Base-by-base conservation (phyloP, 768 basidiomycete species). In the Symmetrospora coprosmae region DNA sequence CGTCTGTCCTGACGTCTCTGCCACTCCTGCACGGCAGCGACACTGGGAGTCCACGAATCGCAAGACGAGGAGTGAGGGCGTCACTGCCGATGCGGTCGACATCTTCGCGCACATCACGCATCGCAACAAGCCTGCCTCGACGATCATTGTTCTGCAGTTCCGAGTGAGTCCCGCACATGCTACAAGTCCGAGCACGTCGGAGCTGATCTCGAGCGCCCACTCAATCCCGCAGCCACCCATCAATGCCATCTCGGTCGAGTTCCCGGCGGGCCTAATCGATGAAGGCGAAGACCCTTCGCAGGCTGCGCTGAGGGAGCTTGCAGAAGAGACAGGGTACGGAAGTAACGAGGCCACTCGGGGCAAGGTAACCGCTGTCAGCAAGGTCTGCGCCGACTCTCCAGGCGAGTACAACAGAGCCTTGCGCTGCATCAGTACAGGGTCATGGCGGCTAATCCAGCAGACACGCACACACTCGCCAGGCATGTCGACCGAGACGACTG, bases 401-500 rank as follows among this genome's bases (percentile, higher is more conserved):
- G 55, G 55, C 46, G 11, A 34, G 62, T 23, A 28, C 37, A 40
- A n/a, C 23, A 34, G 35, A 50, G 25, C 50, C 64, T 30, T 43
- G 41, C 21, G 28, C 28, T 38, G 28, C 21, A 14, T 23, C 50
- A 21, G 31, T 33, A 25, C n/a, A 14, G 4, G 7, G 13, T 19
- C 38, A 14, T 34, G 28, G 43, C 48, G 23, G 13, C 21, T 34
- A 23, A 23, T 35, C 21, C n/a, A 38, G 41, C 62, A 56, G 53
- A 65, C 52, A 2, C 23, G 31, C 4, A 23, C 39, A 2, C 46
- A 27, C 30, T 43, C 33, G 28, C 48, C 55, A 86, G 89, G 91
- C 9, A 90, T 97, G 89, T 85, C 87, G 19, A 88, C 82, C 41
- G 86, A 91, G 13, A 92, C 86, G 69, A 91, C 91, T 87, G 83